Evolutionary conservation across 495 filamentous ascomycete species (phyloP), one percentile per base, ranked within the genome.

Genomic region (Aspergillus sclerotiicarbonarius): DNA sequence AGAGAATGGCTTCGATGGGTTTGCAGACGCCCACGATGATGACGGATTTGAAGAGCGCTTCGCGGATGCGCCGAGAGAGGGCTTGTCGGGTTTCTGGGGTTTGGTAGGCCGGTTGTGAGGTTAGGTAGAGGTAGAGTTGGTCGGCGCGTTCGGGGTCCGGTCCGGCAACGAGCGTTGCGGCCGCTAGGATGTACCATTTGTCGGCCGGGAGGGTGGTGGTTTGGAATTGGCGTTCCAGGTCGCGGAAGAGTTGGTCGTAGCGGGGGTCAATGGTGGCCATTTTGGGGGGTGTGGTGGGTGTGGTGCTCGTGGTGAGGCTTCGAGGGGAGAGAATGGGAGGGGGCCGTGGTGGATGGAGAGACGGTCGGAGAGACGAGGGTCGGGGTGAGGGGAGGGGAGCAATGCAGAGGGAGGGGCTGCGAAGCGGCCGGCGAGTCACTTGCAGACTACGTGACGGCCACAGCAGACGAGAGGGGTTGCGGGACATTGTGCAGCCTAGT

Each of bases 181-280:
- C 67, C 7, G 77, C 78, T 4, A 84, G 70, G 25, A 87, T 74
- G 54, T 83, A 81, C 83, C 84, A 87, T 71, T 79, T 79, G 39
- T 83, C 80, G 29, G 60, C 60, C 29, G 80, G 79, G 13, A 83
- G 64, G 16, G 63, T 71, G 25, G 76, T 74, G 6, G 75, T 74
- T 30, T 78, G 74, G 62, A 85, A 84, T 52, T 74, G 74, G 51
- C 76, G 56, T 63, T 85, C 79, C 4, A 85, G 68, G 31, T 68
- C 65, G 44, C 76, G 60, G 72, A 87, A 83, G 33, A 87, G 70
- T 41, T 65, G 21, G 32, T 54, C 37, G 63, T 66, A 73, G 63
- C 60, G 62, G 64, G 72, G 71, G 15, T 71, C 53, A 15, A 72
- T 51, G 53, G 60, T 18, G 37, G 45, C 18, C 33, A 44, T 61